Evolutionary conservation across 495 filamentous ascomycete species (phyloP), one percentile per base, ranked within the genome.

Genomic region (Penicillium desertorum): DNA sequence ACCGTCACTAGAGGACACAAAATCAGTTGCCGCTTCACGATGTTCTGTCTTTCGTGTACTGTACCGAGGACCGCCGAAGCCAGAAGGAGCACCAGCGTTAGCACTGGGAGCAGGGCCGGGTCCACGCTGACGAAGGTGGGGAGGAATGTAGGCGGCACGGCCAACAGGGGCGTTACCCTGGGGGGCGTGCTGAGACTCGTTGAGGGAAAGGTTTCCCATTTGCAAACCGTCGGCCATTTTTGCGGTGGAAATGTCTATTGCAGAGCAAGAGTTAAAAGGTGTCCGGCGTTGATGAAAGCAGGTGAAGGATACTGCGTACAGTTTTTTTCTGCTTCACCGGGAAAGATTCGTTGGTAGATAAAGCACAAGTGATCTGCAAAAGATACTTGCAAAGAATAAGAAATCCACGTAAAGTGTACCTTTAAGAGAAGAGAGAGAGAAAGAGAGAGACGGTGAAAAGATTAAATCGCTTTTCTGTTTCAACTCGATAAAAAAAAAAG

Each of bases 221-320:
- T 92, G 91, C 63, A 98, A 85, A 78, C 95, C 86, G 74, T 96
- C 92, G 74, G 94, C 93, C 94, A 98, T 98, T 63, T 71, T 86
- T 79, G 66, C 70, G 79, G 60, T 71, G 37, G 42, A 47, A 36
- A 45, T 61, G 43, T 60, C 56, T 66, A 25, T 48, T 2, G 42
- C 11, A 29, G 41, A 19, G 37, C 19, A 55, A 51, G 12, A 47
- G 36, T 67, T 54, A 74, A 60, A 51, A 56, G 59, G 50, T 69
- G 54, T 23, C 25, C 48, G 23, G 27, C 22, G 47, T 39, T n/a
- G 58, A 43, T 23, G n/a, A 22, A 43, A 23, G 52, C 50, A 55
- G 20, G 54, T 27, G 32, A 12, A 44, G 29, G 54, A 43, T 48
- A 32, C 7, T 49, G 50, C 56, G 51, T 47, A 64, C 57, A 56